Base-by-base conservation (phyloP, 139 green algal genomes). In the Mesotaenium endlicherianum region DNA sequence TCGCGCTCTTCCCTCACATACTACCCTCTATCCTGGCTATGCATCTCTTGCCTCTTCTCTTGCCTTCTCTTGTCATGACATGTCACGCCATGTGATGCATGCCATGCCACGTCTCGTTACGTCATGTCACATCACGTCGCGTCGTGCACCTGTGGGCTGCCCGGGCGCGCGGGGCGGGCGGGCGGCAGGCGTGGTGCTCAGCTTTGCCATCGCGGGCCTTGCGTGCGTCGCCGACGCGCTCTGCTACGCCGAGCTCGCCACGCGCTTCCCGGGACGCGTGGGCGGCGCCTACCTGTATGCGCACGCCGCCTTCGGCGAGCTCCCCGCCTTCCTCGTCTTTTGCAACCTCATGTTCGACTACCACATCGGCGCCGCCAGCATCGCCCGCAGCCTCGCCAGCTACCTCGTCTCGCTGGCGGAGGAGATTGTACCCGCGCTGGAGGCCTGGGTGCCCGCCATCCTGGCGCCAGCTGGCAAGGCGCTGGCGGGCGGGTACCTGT, bases 301-400 rank as follows among this genome's bases (percentile, higher is more conserved):
- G 8, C 44, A 84, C 43, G 55, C 43, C 16, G 36, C 76, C 17
- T 85, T 87, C 43, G 58, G 75, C 20, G 76, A 83, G 71, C 81
- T 87, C n/a, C 16, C 41, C 14, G 43, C 81, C 16, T 87, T 87
- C 59, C 20, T 87, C 40, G 39, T 87, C 17, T 87, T 87, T 31
- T 87, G 74, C 72, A 38, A 87, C 40, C 8, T 87, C 31, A 77
- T 87, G 81, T 71, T 87, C 11, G 81, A 87, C 45, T 87, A 87
- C 74, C 81, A 87, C 81, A 85, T 87, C 8, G 74, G 81, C 17
- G 81, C 81, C 6, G 81, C 81, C 0, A 78, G 20, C 41, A 87
- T 87, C n/a, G 81, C 81, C 16, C 43, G 81, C 6, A 84, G 70
- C 72, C 80, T 86, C 8, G 79, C 79, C 14, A 82, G 79, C 30